Percentiles rank a stretch among this genome's conserved stretches.
Conservation (phyloP, 2,329 filamentous ascomycete genomes). For the Ophiostoma ips region DNA sequence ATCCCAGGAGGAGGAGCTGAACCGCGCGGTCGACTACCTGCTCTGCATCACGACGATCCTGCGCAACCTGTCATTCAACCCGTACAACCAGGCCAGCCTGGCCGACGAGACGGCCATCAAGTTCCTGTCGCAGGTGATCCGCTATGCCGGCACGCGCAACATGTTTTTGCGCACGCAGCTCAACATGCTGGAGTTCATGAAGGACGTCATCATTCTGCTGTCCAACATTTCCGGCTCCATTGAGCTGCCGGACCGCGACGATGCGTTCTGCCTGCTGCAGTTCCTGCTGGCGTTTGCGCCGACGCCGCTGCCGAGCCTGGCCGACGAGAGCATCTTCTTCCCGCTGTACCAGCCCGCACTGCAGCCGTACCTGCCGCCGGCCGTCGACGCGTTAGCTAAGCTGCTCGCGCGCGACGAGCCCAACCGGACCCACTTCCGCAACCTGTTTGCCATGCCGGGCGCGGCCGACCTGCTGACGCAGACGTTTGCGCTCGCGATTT, state of each 20-base stretch:
- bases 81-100: constrained; percentile 57
- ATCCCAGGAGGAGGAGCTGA: constrained; percentile 63
- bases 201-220: constrained; percentile 76
- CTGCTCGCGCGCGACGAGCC: constrained; percentile 85
- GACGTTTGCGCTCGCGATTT: constrained; percentile 75
- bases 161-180: constrained; percentile 68
- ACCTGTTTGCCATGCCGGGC: constrained; percentile 60
- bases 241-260: constrained; percentile 72
- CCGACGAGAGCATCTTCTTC: constrained; percentile 54
- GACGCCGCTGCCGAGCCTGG: constrained; percentile 48
- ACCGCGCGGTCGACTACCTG: constrained; percentile 72
- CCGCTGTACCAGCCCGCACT: constrained; percentile 64
- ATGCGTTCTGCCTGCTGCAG: constrained; percentile 72
- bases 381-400: constrained; percentile 83
- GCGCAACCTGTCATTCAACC: constrained; percentile 80
- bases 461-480: constrained; percentile 67
- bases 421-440: constrained; percentile 72
- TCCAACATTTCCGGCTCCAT: constrained; percentile 77
- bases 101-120: constrained; percentile 67
- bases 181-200: constrained; percentile 94
- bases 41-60: constrained; percentile 87
- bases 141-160: constrained; percentile 77
- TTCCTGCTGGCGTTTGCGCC: constrained; percentile 88
- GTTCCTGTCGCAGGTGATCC: constrained; percentile 69
- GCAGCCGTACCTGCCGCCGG: constrained; percentile 79